These are phyloP conservation scores for Pythium chondricola DNA, from an alignment of 352 stramenopile species.

Conservation along the genomic window DNA sequence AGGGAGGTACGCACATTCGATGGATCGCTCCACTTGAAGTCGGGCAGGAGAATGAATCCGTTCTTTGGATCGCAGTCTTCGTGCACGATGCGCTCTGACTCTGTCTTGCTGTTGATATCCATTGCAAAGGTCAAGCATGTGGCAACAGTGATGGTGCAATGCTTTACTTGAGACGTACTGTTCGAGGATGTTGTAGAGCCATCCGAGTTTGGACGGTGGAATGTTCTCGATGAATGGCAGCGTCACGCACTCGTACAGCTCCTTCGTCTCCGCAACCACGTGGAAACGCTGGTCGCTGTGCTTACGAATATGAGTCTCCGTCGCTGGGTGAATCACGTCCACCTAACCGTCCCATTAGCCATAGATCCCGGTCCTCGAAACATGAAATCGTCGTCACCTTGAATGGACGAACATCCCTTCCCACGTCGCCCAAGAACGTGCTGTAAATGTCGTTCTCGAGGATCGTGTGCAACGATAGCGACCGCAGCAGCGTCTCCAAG, in stretches of 20 bases:
- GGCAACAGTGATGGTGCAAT: background rate
- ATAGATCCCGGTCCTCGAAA: too few relatives aligned
- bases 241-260: slow-evolving; percentile 71
- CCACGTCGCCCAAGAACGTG: slow-evolving; percentile 63
- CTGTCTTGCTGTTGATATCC: slow-evolving; percentile 46
- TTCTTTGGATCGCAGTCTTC: slow-evolving; percentile 55
- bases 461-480: slow-evolving; percentile 63
- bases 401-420: slow-evolving; percentile 60
- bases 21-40: slow-evolving; percentile 81
- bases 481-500: slow-evolving; percentile 34
- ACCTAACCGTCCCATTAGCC: too few relatives aligned
- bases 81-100: slow-evolving; percentile 76
- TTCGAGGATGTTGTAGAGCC: slow-evolving; percentile 87
- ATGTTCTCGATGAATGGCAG: slow-evolving; percentile 72
- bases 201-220: slow-evolving; percentile 71
- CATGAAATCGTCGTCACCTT: slow-evolving; percentile 51
- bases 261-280: slow-evolving; percentile 77
- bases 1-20: slow-evolving; percentile 34
- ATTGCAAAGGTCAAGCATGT: background rate
- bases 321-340: slow-evolving; percentile 80
- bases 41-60: slow-evolving; percentile 75
- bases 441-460: slow-evolving; percentile 83
- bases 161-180: slow-evolving; percentile 39
- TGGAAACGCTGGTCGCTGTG: slow-evolving; percentile 80
- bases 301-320: slow-evolving; percentile 72